Conservation (phyloP, 345 rosid genomes). For the Pelargonium nanum region DNA sequence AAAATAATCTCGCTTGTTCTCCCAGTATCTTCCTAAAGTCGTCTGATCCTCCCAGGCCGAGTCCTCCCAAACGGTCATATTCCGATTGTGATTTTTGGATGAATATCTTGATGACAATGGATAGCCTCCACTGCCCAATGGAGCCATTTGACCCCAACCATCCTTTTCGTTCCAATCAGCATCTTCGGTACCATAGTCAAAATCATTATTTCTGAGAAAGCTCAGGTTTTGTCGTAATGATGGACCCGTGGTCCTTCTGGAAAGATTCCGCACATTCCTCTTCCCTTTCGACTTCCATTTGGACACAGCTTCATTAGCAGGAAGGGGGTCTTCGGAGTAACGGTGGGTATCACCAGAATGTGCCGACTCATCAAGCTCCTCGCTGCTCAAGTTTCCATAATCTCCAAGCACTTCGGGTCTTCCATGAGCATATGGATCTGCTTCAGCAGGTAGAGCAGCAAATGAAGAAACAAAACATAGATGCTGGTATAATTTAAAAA, state of each 20-base stretch:
- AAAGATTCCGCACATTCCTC: constrained; percentile 63
- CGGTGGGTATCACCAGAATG: constrained; percentile 55
- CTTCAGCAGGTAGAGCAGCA: constrained; percentile 23
- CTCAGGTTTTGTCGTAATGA: constrained; percentile 26
- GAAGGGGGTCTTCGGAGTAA: no score
- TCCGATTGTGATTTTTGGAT: constrained; percentile 25
- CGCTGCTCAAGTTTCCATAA: constrained; percentile 62
- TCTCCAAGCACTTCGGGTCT: constrained; percentile 34
- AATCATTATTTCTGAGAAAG: constrained; percentile 24
- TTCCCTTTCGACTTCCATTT: constrained; percentile 91
- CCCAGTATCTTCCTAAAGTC: constrained; percentile 29
- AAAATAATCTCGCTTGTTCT: constrained; percentile 25
- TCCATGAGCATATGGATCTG: constrained; percentile 23
- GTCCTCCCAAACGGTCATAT: constrained; percentile 48
- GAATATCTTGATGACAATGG: constrained; percentile 27
- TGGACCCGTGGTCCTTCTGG: constrained; percentile 38
- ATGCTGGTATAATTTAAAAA: constrained; percentile 4
- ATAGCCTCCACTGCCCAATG: constrained; percentile 26
- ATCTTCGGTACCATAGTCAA: constrained; percentile 29
- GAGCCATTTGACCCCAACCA: constrained; percentile 27
- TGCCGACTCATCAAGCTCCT: constrained; percentile 61
- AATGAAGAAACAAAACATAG: constrained; percentile 16
- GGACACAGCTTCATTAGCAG: constrained; percentile 56
- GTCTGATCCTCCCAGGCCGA: constrained; percentile 39
- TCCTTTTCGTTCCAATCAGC: constrained; percentile 36